phyloP scores from a whole-genome alignment of 1,284 basidiomycete species.

The Cryptococcus amylolentus region DNA sequence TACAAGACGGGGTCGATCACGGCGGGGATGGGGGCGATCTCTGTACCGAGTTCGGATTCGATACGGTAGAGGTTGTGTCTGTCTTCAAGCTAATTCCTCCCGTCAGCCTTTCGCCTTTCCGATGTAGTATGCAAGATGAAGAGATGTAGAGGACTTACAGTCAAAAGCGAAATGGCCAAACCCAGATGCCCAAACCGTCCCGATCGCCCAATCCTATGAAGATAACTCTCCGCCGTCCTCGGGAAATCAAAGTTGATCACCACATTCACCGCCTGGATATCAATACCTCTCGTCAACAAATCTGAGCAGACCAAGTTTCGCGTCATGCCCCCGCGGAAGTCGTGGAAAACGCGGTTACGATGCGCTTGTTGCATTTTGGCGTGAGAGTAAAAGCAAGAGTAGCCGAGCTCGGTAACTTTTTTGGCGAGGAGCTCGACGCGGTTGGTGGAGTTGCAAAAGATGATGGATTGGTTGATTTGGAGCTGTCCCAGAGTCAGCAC shows the following conservation, averaged over 20 bases:
- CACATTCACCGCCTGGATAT: slow-evolving; percentile 99
- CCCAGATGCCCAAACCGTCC: slow-evolving; percentile 97
- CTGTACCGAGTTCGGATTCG: slow-evolving; percentile 96
- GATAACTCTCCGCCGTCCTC: slow-evolving; percentile 96
- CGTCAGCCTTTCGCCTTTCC: slow-evolving; percentile 16
- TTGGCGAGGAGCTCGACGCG: slow-evolving; percentile 98
- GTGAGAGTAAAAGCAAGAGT: slow-evolving; percentile 99
- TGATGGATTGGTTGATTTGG: slow-evolving; percentile 99
- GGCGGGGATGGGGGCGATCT: slow-evolving; percentile 93
- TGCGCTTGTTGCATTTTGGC: slow-evolving; percentile 99
- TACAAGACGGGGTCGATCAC: slow-evolving; percentile 90
- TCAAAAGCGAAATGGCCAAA: slow-evolving; percentile 93
- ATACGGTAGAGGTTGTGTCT: slow-evolving; percentile 96
- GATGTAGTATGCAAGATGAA: no score
- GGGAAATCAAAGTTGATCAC: slow-evolving; percentile 99
- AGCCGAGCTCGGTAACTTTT: slow-evolving; percentile 98
- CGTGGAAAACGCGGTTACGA: slow-evolving; percentile 99
- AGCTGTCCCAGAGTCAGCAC: slow-evolving; percentile 57
- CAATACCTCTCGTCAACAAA: slow-evolving; percentile 96
- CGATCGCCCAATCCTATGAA: slow-evolving; percentile 84
- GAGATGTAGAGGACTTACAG: slow-evolving; percentile 41
- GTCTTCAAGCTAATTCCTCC: slow-evolving; percentile 69
- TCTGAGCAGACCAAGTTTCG: slow-evolving; percentile 96
- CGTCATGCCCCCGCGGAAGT: slow-evolving; percentile 97
- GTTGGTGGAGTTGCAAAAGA: slow-evolving; percentile 99